phyloP scores from a whole-genome alignment of 805 yeast species.

The Yarrowia yakushimensis region DNA sequence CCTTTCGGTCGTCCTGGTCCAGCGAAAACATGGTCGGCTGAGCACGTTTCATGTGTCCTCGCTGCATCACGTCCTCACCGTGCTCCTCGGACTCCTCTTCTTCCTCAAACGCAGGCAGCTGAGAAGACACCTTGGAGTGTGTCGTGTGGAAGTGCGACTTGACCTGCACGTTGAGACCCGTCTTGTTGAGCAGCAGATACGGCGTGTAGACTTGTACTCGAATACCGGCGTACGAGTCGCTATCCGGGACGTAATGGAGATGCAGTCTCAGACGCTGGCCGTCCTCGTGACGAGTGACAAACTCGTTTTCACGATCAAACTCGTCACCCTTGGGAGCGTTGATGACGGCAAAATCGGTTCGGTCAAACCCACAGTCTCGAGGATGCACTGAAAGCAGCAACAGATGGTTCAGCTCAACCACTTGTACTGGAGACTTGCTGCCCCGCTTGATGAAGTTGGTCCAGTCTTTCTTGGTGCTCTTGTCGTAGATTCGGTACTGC shows the following conservation, averaged over 20 bases:
- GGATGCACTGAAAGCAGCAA: constrained; percentile 62
- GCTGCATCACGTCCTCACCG: constrained; percentile 37
- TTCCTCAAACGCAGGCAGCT: constrained; percentile 16
- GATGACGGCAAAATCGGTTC: constrained; percentile 73
- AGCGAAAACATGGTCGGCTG: constrained; percentile 84
- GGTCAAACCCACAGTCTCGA: constrained; percentile 53
- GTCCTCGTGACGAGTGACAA: constrained; percentile 50
- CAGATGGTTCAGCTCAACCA: constrained; percentile 68
- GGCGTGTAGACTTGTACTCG: constrained; percentile 76
- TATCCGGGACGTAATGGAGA: constrained; percentile 57
- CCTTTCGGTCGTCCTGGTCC: constrained; percentile 54
- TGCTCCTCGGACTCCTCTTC: constrained; percentile 26
- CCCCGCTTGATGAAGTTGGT: constrained; percentile 61
- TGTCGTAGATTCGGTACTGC: constrained; percentile 71
- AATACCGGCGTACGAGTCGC: constrained; percentile 50
- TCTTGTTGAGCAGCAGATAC: constrained; percentile 75
- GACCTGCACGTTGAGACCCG: constrained; percentile 62
- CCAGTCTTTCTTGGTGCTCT: constrained; percentile 65
- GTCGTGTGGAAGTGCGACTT: constrained; percentile 54
- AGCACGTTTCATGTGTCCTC: constrained; percentile 36
- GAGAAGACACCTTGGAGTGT: constrained; percentile 39
- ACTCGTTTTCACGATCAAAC: constrained; percentile 52
- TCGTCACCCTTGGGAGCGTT: constrained; percentile 40
- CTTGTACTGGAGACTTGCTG: constrained; percentile 68
- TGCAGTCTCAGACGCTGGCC: constrained; percentile 66